These are phyloP conservation scores for Auricularia auricula-judae DNA, from an alignment of 768 basidiomycete species.

Conservation along the genomic window DNA sequence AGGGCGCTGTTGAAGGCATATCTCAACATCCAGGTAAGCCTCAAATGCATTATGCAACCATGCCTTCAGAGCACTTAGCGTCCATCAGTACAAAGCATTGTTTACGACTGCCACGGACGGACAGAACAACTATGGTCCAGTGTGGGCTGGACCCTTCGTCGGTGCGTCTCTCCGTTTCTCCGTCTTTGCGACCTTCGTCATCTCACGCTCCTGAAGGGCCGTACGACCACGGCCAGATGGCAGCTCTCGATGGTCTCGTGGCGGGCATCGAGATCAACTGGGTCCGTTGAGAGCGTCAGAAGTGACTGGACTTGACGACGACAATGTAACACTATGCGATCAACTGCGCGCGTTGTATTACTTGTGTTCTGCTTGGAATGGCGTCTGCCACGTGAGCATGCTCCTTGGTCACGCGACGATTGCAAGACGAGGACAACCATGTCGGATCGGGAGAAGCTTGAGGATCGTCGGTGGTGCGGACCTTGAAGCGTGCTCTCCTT, in stretches of 20 bases:
- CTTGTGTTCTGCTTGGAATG: no score
- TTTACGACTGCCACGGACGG: neutral
- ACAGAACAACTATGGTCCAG: neutral
- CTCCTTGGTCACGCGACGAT: no score
- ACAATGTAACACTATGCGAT: no score
- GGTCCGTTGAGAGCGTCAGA: neutral
- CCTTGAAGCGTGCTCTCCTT: no score
- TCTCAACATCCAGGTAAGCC: constrained; percentile 36
- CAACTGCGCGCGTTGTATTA: no score
- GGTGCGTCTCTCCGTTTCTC: neutral
- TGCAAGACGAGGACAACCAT: no score
- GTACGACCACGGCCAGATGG: neutral
- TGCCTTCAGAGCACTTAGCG: no score
- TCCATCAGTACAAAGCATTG: neutral
- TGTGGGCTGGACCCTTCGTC: neutral
- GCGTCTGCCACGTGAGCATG: no score
- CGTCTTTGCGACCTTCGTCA: neutral
- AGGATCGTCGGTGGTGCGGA: no score
- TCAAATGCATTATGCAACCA: neutral
- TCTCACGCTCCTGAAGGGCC: neutral
- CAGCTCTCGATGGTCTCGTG: constrained; percentile 6
- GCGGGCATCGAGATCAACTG: constrained; percentile 3
- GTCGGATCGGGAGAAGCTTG: no score
- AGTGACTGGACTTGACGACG: no score
- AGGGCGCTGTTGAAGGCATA: constrained; percentile 36